Evolutionary conservation across 2,329 filamentous ascomycete genomes (phyloP), one percentile per base, ranked within the genome.

Genomic region (Diplocarpon rosae): DNA sequence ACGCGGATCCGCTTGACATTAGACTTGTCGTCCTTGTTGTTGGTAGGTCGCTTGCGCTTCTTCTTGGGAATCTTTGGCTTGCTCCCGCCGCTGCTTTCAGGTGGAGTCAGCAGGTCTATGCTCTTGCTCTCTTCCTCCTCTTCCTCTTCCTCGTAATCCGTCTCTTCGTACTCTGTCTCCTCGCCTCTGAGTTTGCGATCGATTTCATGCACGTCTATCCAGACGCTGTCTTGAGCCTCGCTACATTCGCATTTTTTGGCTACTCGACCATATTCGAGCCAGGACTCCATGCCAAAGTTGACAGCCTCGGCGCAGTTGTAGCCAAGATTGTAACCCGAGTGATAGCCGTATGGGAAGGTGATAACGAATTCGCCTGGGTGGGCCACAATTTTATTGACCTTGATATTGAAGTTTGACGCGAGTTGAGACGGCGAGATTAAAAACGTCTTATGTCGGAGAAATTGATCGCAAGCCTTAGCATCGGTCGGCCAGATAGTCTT

Each of bases 221-320:
- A 98, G 3, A 98, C 92, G 58, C 90, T 96, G 68, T 98, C 92
- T 48, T 93, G 80, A 53, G 95, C 89, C 48, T 92, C 78, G 57
- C 92, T 88, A 61, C 92, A 98, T 59, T 96, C 83, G 65, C 92
- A 98, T 63, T 92, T 93, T 66, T 95, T 95, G 13, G 92, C 92
- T 55, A 95, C 88, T 57, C 88, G 86, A 16, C 89, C 92, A 70
- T 92, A 95, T 40, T 93, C 83, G 37, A 98, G 68, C 92, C 92
- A 98, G 27, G 86, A 83, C 54, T 95, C 89, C 8, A 94, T 80
- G 5, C 90, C 92, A 63, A 98, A 98, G 62, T 98, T 98, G 67
- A 98, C 92, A 7, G 92, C 95, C 62, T 98, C 92, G 24, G 92
- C 92, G 65, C 92, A 98, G 62, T 98, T 98, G 69, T 98, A 98